phyloP scores from a whole-genome alignment of 257 asterid genomes.

The Sherardia arvensis region DNA sequence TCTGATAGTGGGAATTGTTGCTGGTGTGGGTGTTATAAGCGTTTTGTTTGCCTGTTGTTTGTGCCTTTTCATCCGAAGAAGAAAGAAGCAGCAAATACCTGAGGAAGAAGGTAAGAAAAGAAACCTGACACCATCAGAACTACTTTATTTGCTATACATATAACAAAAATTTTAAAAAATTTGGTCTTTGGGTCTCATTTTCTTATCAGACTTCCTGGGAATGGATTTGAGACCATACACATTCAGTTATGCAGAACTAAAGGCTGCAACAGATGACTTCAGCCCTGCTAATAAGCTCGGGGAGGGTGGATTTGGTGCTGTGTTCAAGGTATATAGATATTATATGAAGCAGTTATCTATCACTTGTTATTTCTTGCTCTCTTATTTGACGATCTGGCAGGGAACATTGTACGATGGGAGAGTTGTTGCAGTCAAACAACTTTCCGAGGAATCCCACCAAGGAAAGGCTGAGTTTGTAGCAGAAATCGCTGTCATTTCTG shows the following conservation, averaged over 20 bases:
- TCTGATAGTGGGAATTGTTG: slow-evolving; percentile 51
- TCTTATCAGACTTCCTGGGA: slow-evolving; percentile 64
- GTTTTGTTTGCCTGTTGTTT: slow-evolving; percentile 12
- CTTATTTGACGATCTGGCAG: slow-evolving; percentile 24
- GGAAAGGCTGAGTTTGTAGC: slow-evolving; percentile 83
- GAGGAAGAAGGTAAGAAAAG: slow-evolving; percentile 50
- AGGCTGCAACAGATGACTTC: slow-evolving; percentile 62
- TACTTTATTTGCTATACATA: too few relatives aligned
- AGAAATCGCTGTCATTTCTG: slow-evolving; percentile 83
- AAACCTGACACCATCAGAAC: too few relatives aligned
- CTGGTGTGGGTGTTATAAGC: slow-evolving; percentile 33
- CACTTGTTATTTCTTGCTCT: neutral
- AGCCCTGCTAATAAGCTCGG: slow-evolving; percentile 65
- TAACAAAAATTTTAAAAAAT: too few relatives aligned
- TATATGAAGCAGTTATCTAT: neutral
- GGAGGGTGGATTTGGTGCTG: slow-evolving; percentile 95
- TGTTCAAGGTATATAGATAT: slow-evolving; percentile 45
- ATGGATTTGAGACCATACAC: slow-evolving; percentile 69
- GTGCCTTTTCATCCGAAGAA: slow-evolving; percentile 30
- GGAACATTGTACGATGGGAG: slow-evolving; percentile 71
- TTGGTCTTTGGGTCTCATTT: slow-evolving; percentile 9
- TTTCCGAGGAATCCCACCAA: slow-evolving; percentile 72
- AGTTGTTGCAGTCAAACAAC: slow-evolving; percentile 69
- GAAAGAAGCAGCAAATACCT: slow-evolving; percentile 22
- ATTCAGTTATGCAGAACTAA: slow-evolving; percentile 58